Evolutionary conservation across 129 eudicot genomes (phyloP).

Genomic region (Saussurea involucrata): DNA sequence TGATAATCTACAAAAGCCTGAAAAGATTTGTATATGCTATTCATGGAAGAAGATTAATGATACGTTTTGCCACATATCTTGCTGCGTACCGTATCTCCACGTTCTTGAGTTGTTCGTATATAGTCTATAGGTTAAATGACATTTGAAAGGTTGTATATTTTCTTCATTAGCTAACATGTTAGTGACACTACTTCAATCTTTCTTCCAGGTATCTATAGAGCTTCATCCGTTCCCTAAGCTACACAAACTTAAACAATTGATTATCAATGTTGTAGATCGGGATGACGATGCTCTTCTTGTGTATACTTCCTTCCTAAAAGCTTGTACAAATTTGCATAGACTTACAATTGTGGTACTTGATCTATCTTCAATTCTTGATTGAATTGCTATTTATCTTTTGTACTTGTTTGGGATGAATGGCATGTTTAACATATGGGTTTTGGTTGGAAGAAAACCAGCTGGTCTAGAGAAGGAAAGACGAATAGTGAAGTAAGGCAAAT

Average conservation of each 20-base stretch:
- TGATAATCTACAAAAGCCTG: conserved; percentile 33
- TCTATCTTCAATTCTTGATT: neutral
- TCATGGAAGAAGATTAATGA: conserved; percentile 23
- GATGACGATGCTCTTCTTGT: conserved; percentile 33
- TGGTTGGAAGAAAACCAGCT: too few species aligned
- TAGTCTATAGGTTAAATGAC: conserved; percentile 18
- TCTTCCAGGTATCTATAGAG: conserved; percentile 24
- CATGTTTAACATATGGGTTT: too few species aligned
- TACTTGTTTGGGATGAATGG: too few species aligned
- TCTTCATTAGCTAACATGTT: neutral
- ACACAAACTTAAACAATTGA: conserved; percentile 31
- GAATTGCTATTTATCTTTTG: too few species aligned
- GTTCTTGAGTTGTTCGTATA: conserved; percentile 27
- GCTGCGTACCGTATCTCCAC: conserved; percentile 27
- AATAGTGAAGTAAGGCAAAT: too few species aligned
- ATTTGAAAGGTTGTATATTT: neutral
- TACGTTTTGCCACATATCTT: too few species aligned
- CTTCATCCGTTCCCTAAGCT: conserved; percentile 25
- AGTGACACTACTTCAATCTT: neutral
- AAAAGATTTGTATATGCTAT: conserved; percentile 21
- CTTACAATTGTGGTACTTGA: conserved; percentile 33
- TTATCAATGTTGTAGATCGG: conserved; percentile 34
- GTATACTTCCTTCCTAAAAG: conserved; percentile 30
- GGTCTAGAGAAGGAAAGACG: too few species aligned
- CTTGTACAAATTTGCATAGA: conserved; percentile 37